Evolutionary conservation across 1,284 basidiomycete genomes (phyloP), one percentile per base, ranked within the genome.

Genomic region (Ganoderma lucidum): DNA sequence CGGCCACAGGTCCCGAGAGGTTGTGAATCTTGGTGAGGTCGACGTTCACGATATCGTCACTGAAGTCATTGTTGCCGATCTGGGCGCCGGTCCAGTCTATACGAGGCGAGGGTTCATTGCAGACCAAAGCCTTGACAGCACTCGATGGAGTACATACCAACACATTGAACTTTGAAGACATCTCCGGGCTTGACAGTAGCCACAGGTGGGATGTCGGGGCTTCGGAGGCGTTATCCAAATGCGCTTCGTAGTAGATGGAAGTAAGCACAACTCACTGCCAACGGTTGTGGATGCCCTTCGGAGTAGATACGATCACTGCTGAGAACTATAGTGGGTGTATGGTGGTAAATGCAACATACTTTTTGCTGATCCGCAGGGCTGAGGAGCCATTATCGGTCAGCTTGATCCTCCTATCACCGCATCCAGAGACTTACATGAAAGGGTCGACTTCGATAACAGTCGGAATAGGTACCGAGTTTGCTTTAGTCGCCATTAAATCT

Each of bases 31-130:
- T 87, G 17, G 85, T 87, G 45, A 93, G 80, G 73, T 93, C 88
- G 64, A 92, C 84, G 68, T 90, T 83, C 75, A 83, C 87, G 70
- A 94, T 82, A 74, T 93, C 92, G 76, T 94, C 92, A 74, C 87
- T 88, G 53, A 88, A 84, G 74, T 93, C 91, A 72, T 93, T 92
- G 77, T 93, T 93, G 58, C 88, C 88, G 62, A 93, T 91, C 76
- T 93, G 92, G 1, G 88, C 89, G 37, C 91, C 91, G 19, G 92
- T 93, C 89, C 90, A 93, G 74, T 93, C 91, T 88, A 48, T 48
- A 10, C 48, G 28, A 32, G 14, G 12, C 28, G 53, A 32, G 5
- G 15, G 28, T 15, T 55, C n/a, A 32, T 68, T 56, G n/a, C 74
- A 67, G 12, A 10, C 12, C 10, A 4, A 28, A 75, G 70, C 61